phyloP scores from a whole-genome alignment of 805 yeast genomes.

The Candida odintsovae region DNA sequence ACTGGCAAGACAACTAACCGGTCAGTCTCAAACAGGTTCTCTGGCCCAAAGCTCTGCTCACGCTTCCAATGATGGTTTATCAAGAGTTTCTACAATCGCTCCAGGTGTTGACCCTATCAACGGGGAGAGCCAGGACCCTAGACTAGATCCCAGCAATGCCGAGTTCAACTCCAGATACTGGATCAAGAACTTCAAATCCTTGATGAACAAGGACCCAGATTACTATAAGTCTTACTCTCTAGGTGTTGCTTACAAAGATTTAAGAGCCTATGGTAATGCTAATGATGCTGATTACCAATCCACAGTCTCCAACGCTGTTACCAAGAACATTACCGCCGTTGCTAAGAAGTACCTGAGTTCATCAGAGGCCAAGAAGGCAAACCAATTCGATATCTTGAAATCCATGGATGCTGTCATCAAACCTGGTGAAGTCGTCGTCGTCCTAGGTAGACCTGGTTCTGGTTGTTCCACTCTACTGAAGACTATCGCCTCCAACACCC shows the following conservation, averaged over 20 bases:
- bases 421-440: constrained; percentile 65
- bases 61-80: neutral
- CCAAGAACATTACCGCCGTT: constrained; percentile 13
- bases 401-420: constrained; percentile 59
- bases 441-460: constrained; percentile 73
- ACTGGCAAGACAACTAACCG: constrained; percentile 33
- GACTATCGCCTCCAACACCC: constrained; percentile 51
- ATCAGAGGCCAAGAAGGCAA: constrained; percentile 15
- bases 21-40: constrained; percentile 7
- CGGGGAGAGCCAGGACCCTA: constrained; percentile 27
- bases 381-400: constrained; percentile 40
- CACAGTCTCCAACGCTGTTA: constrained; percentile 41
- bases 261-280: constrained; percentile 55
- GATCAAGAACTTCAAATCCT: constrained; percentile 47
- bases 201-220: constrained; percentile 48
- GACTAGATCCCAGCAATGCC: constrained; percentile 50
- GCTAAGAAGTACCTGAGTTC: constrained; percentile 9
- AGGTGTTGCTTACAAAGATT: constrained; percentile 50
- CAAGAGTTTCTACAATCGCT: constrained; percentile 11
- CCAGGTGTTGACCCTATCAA: constrained; percentile 32
- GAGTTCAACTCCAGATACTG: constrained; percentile 51
- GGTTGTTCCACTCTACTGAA: constrained; percentile 68
- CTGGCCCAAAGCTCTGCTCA: neutral
- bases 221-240: constrained; percentile 48
- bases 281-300: constrained; percentile 57